A percentile compares a stretch with the other conserved stretches of the same genome.
phyloP scores from a whole-genome alignment of 768 basidiomycete species.

The Lactarius deliciosus region DNA sequence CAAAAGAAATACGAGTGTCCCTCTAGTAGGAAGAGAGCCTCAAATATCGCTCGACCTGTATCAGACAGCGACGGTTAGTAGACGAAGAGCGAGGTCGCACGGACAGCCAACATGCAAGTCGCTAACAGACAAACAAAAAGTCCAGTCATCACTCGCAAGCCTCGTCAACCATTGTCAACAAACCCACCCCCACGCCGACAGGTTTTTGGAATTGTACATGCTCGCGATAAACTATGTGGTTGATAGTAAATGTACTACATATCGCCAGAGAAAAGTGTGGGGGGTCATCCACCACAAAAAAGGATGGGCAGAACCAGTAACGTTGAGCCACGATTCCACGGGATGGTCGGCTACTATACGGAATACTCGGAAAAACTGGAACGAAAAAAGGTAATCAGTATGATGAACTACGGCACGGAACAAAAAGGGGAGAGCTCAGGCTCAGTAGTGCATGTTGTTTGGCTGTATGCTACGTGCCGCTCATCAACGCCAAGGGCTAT shows the following conservation, averaged over 20 bases:
- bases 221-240: conserved; percentile 10
- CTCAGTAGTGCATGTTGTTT: conserved; percentile 30
- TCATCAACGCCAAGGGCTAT: conserved; percentile 31
- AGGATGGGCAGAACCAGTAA: background rate
- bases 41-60: conserved; percentile 23
- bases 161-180: conserved; percentile 6
- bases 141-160: background rate
- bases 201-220: conserved; percentile 20
- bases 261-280: conserved; percentile 5
- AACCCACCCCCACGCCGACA: conserved; percentile 5
- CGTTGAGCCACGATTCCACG: conserved; percentile 4
- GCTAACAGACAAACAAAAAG: background rate
- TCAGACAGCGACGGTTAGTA: conserved; percentile 24
- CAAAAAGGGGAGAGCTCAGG: conserved; percentile 2
- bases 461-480: conserved; percentile 30
- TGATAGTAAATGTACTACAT: conserved; percentile 14
- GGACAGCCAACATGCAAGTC: conserved; percentile 23
- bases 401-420: background rate
- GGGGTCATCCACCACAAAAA: background rate
- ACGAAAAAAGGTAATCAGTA: conserved; percentile 2
- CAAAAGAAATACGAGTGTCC: conserved; percentile 5
- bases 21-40: conserved; percentile 14
- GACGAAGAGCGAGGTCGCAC: conserved; percentile 12
- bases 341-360: background rate
- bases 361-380: background rate